Percentiles rank a stretch among this genome's conserved stretches.
Evolutionary conservation across 805 yeast genomes (phyloP).

Genomic region (Barnettozyma salicaria): DNA sequence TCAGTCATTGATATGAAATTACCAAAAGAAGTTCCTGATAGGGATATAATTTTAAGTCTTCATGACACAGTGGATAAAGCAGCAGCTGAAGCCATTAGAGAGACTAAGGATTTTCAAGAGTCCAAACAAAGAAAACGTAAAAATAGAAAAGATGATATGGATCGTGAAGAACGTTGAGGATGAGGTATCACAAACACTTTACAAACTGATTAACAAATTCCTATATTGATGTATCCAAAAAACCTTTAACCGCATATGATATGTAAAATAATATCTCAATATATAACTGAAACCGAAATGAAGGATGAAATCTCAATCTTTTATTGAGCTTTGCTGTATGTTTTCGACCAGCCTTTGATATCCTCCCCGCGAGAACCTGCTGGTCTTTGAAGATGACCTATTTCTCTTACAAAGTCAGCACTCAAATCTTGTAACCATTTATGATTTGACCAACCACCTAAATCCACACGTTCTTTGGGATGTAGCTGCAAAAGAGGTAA

Average conservation of each 20-base stretch:
- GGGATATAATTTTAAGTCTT: constrained; percentile 66
- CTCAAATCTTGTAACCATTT: constrained; percentile 37
- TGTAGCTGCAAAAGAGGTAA: constrained; percentile 44
- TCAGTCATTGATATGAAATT: constrained; percentile 77
- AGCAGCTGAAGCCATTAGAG: constrained; percentile 74
- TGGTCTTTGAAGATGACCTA: constrained; percentile 16
- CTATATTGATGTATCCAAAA: not conserved
- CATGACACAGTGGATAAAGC: constrained; percentile 90
- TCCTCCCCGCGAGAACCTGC: constrained; percentile 25
- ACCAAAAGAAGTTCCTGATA: constrained; percentile 77
- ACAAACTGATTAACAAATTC: no score
- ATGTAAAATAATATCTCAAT: not conserved
- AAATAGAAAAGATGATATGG: constrained; percentile 21
- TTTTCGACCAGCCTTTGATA: constrained; percentile 25
- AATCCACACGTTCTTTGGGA: constrained; percentile 47
- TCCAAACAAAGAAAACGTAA: constrained; percentile 15
- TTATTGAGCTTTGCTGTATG: not conserved
- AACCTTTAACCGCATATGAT: not conserved
- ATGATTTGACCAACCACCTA: constrained; percentile 47
- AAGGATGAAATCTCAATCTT: constrained; percentile 2
- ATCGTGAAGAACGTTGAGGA: constrained; percentile 23
- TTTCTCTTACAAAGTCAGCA: constrained; percentile 1
- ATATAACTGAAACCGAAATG: not conserved
- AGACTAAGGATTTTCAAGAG: constrained; percentile 29
- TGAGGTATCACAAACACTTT: no score